Conservation (phyloP, 2,329 filamentous ascomycete genomes). For the Colletotrichum tofieldiae region DNA sequence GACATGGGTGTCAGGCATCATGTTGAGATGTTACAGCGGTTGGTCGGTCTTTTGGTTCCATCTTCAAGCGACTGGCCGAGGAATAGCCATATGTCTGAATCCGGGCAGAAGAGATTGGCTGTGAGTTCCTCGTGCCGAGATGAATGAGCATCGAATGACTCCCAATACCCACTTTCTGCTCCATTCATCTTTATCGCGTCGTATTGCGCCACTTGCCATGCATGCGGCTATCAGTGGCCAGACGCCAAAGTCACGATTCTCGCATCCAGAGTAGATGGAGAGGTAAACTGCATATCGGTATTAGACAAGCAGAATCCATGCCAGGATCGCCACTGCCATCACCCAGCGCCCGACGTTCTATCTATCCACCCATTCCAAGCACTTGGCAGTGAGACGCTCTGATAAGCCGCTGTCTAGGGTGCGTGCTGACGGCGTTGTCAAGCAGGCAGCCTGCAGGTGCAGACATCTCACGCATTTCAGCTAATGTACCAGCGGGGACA, state of each 20-base stretch:
- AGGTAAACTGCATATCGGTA: no score
- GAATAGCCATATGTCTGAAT: neutral
- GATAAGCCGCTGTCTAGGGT: slow-evolving; percentile 4
- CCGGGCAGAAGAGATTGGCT: neutral
- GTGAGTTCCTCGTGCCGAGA: neutral
- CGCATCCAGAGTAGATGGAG: neutral
- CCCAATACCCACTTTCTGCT: neutral
- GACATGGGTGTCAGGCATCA: neutral
- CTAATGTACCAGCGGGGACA: neutral
- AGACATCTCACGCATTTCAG: slow-evolving; percentile 9
- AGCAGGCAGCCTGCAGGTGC: neutral
- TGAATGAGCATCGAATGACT: neutral
- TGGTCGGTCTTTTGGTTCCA: neutral
- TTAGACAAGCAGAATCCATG: neutral
- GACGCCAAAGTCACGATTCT: neutral
- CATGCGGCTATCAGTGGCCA: neutral
- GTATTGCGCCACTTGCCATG: neutral
- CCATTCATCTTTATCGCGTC: neutral
- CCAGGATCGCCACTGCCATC: neutral
- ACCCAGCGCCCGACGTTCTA: neutral
- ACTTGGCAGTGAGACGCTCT: slow-evolving; percentile 6
- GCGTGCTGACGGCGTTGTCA: slow-evolving; percentile 6
- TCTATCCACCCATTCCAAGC: neutral
- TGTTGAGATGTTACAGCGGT: neutral
- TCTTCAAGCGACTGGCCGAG: neutral